A percentile compares a stretch with the other conserved stretches of the same genome.
Evolutionary conservation across 192 early-diverging fungal genomes (phyloP).

Genomic region (Coemansia sp.): DNA sequence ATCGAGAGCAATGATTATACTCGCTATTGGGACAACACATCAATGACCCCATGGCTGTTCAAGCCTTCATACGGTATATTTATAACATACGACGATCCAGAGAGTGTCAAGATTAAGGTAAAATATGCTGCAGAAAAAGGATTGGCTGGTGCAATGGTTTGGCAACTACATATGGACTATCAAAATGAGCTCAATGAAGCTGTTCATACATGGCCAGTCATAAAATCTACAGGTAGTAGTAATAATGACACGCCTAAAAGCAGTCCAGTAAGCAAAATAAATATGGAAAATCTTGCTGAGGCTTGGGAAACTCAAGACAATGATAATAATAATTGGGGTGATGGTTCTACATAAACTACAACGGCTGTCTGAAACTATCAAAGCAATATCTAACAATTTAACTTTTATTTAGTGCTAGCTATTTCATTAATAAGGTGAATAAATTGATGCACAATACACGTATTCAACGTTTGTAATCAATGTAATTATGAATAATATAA

Average conservation of each 20-base stretch:
- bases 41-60: constrained; percentile 62
- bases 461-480: no score
- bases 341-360: no score
- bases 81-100: constrained; percentile 75
- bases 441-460: no score
- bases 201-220: not conserved
- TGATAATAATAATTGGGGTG: no score
- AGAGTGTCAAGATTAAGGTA: constrained; percentile 62
- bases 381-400: no score
- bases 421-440: no score
- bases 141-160: constrained; percentile 64
- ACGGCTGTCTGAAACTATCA: no score
- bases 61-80: constrained; percentile 57
- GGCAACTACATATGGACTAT: constrained; percentile 43
- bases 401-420: no score
- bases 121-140: constrained; percentile 50
- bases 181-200: constrained; percentile 59
- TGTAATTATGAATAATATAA: no score
- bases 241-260: not conserved
- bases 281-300: no score
- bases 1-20: constrained; percentile 59
- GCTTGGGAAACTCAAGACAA: no score
- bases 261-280: not conserved
- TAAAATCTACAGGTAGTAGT: not conserved
- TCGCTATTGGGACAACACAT: constrained; percentile 60